Base-by-base conservation (phyloP, 768 basidiomycete genomes). In the Russula earlei region DNA sequence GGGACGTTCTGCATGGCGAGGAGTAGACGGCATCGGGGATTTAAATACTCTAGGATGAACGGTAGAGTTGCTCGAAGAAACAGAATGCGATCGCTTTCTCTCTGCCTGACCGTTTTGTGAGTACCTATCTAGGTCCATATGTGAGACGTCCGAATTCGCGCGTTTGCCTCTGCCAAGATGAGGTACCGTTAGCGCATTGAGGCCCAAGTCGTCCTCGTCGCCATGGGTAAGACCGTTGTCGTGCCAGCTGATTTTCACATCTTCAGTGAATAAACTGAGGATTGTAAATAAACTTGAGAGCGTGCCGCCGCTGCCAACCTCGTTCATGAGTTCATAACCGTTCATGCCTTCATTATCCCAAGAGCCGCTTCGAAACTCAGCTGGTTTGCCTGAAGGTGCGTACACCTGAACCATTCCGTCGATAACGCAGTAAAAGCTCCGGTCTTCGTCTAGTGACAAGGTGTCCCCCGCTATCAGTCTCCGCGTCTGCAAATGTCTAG, bases 331-430 rank as follows among this genome's bases (percentile, higher is more conserved):
- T 66, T 98, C 92, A 70, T 93, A 97, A 2, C 95, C 94, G 61
- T 96, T 95, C 80, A 90, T 87, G 50, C 89, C 84, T 65, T 90
- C 88, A 52, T 84, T 82, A 37, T 90, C 89, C 83, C 85, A 89
- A 12, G 78, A 70, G 40, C 79, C 80, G 52, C 77, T 77, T 49
- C 55, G 66, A n/a, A 71, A 74, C 29, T 76, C 74, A 11, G 72
- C 65, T 12, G 72, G 71, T 60, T 79, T 77, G 5, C 80, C 82
- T 0, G 84, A 82, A 56, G 81, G 80, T 15, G 90, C 90, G 67
- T 80, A 96, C 11, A 98, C 91, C 65, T 99, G 91, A 14, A 95
- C 95, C 58, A 80, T 87, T n/a, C 96, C 96, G 68, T 99, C 96
- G 31, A 98, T 86, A 33, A 99, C 95, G 67, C 92, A 97, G 70